Base-by-base conservation (phyloP, 2,329 filamentous ascomycete genomes). In the Fusarium burgessii region DNA sequence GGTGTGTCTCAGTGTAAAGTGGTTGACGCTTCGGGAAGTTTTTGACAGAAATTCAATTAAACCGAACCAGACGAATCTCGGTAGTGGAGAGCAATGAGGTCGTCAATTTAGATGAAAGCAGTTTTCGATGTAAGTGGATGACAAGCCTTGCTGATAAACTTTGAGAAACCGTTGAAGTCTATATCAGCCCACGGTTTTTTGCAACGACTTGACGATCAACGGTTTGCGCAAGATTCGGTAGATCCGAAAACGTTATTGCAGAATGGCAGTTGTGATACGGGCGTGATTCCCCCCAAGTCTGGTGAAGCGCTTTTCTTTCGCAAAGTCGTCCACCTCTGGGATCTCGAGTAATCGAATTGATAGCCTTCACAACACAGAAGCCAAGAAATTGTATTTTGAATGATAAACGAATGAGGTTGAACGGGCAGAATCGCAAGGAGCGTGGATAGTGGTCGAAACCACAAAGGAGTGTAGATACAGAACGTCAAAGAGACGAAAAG, bases 1-100 rank as follows among this genome's bases (percentile, higher is more conserved):
- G 50, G 58, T 11, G 18, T 74, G 74, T 76, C 74, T 76, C 66
- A 75, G 60, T 43, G 63, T 71, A 68, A 68, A 74, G 73, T 73
- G 63, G 45, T 64, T 47, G 66, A 56, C 63, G 61, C 27, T 62
- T 70, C 54, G 42, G 62, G 55, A 60, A 41, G 45, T 47, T 60
- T 60, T 50, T 58, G 59, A 29, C 51, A 49, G 40, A 32, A 40
- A 41, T 50, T 59, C 56, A 69, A 62, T 55, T 59, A 52, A 66
- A 62, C 40, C 70, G 69, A 62, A 49, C 62, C 61, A 49, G 8
- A 63, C 52, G 49, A 62, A 50, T 59, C 51, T 56, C 58, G 51
- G 50, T 41, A 38, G 27, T 40, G 57, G 33, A 23, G 38, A 51
- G 38, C 4, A 38, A 27, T 58, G 56, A 70, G 41, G 51, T 46